These are phyloP conservation scores for Cephaloascus fragrans DNA, from an alignment of 805 yeast species.

Conservation along the genomic window DNA sequence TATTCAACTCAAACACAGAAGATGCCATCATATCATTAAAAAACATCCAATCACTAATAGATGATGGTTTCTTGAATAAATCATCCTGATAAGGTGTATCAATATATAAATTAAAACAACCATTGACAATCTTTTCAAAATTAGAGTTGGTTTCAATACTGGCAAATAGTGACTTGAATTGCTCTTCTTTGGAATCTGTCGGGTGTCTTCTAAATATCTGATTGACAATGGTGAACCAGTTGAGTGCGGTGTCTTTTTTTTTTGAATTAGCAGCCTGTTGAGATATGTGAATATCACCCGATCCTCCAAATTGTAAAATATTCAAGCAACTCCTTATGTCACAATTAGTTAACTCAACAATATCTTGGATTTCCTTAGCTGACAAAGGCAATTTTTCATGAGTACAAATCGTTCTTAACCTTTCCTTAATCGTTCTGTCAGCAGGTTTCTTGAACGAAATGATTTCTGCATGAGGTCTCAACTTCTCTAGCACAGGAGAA, in stretches of 20 bases:
- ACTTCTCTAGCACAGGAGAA: constrained; percentile 60
- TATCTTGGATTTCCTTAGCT: constrained; percentile 45
- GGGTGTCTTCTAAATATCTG: constrained; percentile 47
- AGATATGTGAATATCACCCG: constrained; percentile 3
- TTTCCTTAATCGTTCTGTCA: constrained; percentile 31
- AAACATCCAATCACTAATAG: constrained; percentile 65
- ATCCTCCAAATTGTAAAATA: constrained; percentile 55
- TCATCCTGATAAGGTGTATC: constrained; percentile 57
- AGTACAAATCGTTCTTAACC: constrained; percentile 26
- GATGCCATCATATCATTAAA: constrained; percentile 51
- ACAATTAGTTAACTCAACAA: constrained; percentile 64
- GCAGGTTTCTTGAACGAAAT: constrained; percentile 56
- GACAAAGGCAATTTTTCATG: constrained; percentile 39
- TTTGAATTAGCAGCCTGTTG: constrained; percentile 11
- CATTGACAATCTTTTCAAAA: constrained; percentile 56
- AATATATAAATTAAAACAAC: constrained; percentile 63
- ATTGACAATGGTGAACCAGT: constrained; percentile 62
- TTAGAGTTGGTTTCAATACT: constrained; percentile 35
- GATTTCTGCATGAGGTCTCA: constrained; percentile 67
- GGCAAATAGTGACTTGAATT: constrained; percentile 36
- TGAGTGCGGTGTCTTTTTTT: constrained; percentile 48
- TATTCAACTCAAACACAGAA: constrained; percentile 17
- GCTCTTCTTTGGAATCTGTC: constrained; percentile 32
- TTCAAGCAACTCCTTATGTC: constrained; percentile 85
- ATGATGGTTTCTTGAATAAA: constrained; percentile 45